Evolutionary conservation across 2,329 filamentous ascomycete genomes (phyloP).

Genomic region (Cladosporium sp.): DNA sequence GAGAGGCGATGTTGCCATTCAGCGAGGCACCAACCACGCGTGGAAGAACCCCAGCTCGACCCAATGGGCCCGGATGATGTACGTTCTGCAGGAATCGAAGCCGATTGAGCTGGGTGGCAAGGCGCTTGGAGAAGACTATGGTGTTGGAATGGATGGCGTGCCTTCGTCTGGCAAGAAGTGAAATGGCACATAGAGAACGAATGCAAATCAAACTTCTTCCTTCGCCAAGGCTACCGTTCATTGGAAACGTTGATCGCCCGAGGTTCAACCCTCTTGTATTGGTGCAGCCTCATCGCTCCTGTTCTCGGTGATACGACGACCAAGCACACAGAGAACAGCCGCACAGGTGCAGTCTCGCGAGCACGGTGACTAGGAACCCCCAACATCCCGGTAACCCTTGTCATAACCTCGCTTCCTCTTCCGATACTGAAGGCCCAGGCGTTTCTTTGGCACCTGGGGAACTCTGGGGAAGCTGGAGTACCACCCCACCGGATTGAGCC

Average conservation of each 20-base stretch:
- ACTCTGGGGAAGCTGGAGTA: not conserved
- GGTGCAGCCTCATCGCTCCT: no score
- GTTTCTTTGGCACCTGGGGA: not conserved
- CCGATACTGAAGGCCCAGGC: no score
- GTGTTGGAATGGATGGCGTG: slow-evolving; percentile 27
- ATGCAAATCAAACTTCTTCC: not conserved
- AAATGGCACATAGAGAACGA: not conserved
- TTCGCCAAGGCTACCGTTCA: not conserved
- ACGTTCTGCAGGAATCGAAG: slow-evolving; percentile 29
- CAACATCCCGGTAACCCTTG: no score
- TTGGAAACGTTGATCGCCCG: no score
- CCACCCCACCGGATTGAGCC: not conserved
- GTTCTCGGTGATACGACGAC: no score
- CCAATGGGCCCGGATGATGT: slow-evolving; percentile 32
- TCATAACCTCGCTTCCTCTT: no score
- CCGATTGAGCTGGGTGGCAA: slow-evolving; percentile 27
- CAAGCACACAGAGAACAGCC: no score
- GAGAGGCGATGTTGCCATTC: slow-evolving; percentile 29
- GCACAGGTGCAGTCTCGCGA: no score
- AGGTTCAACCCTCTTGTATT: no score
- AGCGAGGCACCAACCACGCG: slow-evolving; percentile 32
- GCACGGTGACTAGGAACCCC: no score
- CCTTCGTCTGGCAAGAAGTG: slow-evolving; percentile 12
- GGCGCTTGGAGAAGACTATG: slow-evolving; percentile 29
- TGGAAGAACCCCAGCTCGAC: slow-evolving; percentile 32